phyloP scores from a whole-genome alignment of 1,284 basidiomycete genomes.

The Lentinula novae-zelandiae region DNA sequence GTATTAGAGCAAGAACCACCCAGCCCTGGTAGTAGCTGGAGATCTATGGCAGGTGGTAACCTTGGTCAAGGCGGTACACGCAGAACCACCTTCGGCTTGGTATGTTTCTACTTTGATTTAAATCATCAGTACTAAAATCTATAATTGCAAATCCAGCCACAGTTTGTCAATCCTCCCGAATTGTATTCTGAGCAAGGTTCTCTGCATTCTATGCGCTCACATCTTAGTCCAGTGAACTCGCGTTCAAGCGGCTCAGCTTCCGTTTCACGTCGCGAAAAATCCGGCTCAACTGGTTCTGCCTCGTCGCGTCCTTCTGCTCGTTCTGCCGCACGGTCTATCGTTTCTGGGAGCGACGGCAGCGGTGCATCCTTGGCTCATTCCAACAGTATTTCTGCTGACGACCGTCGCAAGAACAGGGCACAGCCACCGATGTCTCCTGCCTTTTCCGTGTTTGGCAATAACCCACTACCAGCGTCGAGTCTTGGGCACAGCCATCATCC shows the following conservation, averaged over 20 bases:
- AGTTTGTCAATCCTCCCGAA: slow-evolving; percentile 35
- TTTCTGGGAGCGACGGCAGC: slow-evolving; percentile 14
- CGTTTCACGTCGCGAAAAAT: slow-evolving; percentile 33
- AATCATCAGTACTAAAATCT: neutral
- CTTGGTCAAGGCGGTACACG: slow-evolving; percentile 28
- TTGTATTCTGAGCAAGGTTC: slow-evolving; percentile 55
- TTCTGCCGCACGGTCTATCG: slow-evolving; percentile 29
- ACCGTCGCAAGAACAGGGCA: slow-evolving; percentile 27
- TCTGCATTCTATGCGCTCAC: slow-evolving; percentile 55
- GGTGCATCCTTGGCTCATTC: slow-evolving; percentile 41
- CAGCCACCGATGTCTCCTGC: slow-evolving; percentile 25
- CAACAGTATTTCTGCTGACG: slow-evolving; percentile 50
- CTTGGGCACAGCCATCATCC: neutral
- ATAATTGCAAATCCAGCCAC: slow-evolving; percentile 25
- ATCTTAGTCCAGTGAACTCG: slow-evolving; percentile 34
- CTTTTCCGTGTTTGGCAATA: slow-evolving; percentile 27
- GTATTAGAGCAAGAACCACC: slow-evolving; percentile 65
- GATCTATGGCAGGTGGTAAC: slow-evolving; percentile 38
- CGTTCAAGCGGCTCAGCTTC: slow-evolving; percentile 50
- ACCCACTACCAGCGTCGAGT: neutral
- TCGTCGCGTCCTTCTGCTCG: slow-evolving; percentile 48
- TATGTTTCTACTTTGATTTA: slow-evolving; percentile 29
- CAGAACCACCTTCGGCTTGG: slow-evolving; percentile 57
- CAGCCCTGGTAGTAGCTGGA: slow-evolving; percentile 51
- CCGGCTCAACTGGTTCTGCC: slow-evolving; percentile 34